Base-by-base conservation (phyloP, 768 basidiomycete species). In the Leccinum longicurvipes region DNA sequence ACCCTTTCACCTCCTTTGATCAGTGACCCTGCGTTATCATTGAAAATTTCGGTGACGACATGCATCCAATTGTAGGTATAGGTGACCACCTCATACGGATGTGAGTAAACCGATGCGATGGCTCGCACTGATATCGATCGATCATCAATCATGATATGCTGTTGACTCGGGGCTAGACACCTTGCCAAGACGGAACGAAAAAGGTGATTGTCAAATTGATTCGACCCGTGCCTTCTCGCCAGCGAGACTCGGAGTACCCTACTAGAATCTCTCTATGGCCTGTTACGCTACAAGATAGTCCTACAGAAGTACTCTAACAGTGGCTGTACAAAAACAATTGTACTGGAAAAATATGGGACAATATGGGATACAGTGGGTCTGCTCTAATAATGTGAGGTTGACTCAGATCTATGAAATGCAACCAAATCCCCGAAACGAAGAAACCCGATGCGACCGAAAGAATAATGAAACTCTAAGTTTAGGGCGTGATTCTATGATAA, bases 401-500 rank as follows among this genome's bases (percentile, higher is more conserved):
- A 42, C 21, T 21, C 23, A n/a, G n/a, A 23, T 42, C 24, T 60
- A 42, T 15, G 17, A 23, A 19, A 24, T 28, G 21, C 15, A 49
- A 31, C 34, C 48, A 17, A 31, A 47, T 24, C 41, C 44, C 31
- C 29, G 34, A 39, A 12, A 17, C 7, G 8, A 41, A 45, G 44
- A 10, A 36, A 49, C 36, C 36, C 36, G 36, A 39, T 39, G 2
- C 36, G 5, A 15, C 12, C 24, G 41, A 54, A 25, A 51, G 19
- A 58, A 51, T 48, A 7, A 65, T 57, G 45, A 41, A 25, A 15
- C 28, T 32, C 39, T 50, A 60, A 12, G 10, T 50, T 28, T 47
- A 48, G 5, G 25, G 19, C 21, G 34, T 44, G 44, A 36, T 42
- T 24, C 15, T 14, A 19, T 46, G 56, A 23, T 11, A 17, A 23